Base-by-base conservation (phyloP, 371 early-diverging fungal genomes). In the Mucor sp. region DNA sequence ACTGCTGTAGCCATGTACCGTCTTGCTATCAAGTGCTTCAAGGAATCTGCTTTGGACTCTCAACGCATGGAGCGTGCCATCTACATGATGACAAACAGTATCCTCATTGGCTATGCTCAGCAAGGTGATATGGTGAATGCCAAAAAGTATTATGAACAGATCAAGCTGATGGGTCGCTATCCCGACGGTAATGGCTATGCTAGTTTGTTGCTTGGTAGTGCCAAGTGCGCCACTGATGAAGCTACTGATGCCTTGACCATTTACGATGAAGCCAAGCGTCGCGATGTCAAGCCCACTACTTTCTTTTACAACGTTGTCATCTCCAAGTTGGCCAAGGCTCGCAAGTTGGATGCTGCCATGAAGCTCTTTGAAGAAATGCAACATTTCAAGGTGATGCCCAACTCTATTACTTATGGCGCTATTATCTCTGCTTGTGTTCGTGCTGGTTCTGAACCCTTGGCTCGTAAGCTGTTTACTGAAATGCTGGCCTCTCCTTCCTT, bases 301-400 rank as follows among this genome's bases (percentile, higher is more conserved):
- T 89, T 87, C 55, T 87, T 89, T 61, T 89, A 87, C 67, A 89
- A 89, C 63, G 89, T 89, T 14, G 77, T 89, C 15, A 87, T 89
- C 19, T 86, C 86, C 62, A 87, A 87, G 66, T 72, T 89, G 27
- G 87, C 88, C 58, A 85, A 86, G 65, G 88, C 88, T 4, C 89
- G 88, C 71, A 89, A 87, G 63, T 70, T 84, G 14, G 89, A 89
- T 21, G 66, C 74, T 8, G 88, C 86, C 6, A 66, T 87, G 66
- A 76, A 77, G 21, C 74, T 87, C 3, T 89, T 84, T 69, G 84
- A 89, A 17, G 89, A 89, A 33, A 89, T 89, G 89, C 79, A 78
- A 50, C 60, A 74, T 1, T 78, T 79, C 43, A 74, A 81, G 53
- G 76, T 87, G 30, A 70, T 69, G 6, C 81, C 87, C 23, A 89